Conservation (phyloP, 495 filamentous ascomycete genomes). For the Penicillium cataractarum region DNA sequence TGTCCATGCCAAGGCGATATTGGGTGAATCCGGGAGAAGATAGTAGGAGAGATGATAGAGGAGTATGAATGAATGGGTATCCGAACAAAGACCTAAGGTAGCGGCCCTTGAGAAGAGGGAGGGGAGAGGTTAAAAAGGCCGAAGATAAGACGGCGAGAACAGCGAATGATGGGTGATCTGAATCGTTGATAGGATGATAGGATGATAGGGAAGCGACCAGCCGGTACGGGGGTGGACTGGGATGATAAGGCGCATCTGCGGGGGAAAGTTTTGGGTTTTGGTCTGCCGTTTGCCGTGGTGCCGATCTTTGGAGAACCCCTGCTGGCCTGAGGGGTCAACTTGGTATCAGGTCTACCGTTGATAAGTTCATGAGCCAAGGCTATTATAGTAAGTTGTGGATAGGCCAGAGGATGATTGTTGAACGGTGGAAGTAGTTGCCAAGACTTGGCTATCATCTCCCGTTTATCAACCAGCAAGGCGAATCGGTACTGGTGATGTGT, state of each 20-base stretch:
- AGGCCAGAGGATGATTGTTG: neutral
- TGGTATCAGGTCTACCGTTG: neutral
- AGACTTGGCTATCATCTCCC: neutral
- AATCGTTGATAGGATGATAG: neutral
- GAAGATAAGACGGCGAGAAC: conserved; percentile 1
- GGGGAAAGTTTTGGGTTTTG: conserved; percentile 10
- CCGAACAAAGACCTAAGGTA: neutral
- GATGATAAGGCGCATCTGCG: conserved; percentile 27
- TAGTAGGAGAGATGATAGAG: neutral
- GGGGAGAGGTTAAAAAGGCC: neutral
- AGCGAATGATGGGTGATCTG: conserved; percentile 15
- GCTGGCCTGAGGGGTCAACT: conserved; percentile 10
- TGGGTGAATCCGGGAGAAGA: neutral
- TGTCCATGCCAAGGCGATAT: conserved; percentile 54
- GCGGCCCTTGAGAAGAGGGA: neutral
- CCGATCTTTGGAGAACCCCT: conserved; percentile 5
- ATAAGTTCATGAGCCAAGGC: neutral
- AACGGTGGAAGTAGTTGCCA: neutral
- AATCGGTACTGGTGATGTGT: neutral
- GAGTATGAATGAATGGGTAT: neutral
- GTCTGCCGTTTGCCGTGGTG: neutral
- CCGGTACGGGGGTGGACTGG: neutral
- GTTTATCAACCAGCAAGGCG: neutral
- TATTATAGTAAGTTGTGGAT: neutral
- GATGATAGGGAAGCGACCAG: conserved; percentile 11